These are phyloP conservation scores for Harrya chromipes DNA, from an alignment of 768 basidiomycete genomes.

Conservation along the genomic window DNA sequence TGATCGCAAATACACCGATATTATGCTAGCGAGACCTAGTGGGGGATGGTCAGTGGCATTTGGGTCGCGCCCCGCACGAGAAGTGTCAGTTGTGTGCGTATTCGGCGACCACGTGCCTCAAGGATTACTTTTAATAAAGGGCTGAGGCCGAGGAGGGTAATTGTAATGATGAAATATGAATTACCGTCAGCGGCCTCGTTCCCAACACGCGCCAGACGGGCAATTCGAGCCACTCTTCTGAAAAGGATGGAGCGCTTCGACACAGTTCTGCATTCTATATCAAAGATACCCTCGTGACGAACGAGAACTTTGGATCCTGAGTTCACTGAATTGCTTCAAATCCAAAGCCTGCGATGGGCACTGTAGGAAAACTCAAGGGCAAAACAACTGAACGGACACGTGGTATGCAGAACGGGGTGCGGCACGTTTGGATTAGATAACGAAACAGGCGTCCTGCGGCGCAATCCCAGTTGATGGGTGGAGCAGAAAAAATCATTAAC, in stretches of 20 bases:
- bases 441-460: slow-evolving; percentile 15
- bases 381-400: slow-evolving; percentile 7
- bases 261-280: not conserved
- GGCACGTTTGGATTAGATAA: slow-evolving; percentile 30
- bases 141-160: slow-evolving; percentile 22
- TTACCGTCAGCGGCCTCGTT: slow-evolving; percentile 29
- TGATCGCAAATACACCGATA: slow-evolving; percentile 6
- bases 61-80: slow-evolving; percentile 4
- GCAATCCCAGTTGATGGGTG: slow-evolving; percentile 17
- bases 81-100: slow-evolving; percentile 10
- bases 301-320: not conserved
- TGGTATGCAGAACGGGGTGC: slow-evolving; percentile 8
- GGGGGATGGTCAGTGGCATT: not conserved
- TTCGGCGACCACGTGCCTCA: slow-evolving; percentile 17
- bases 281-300: not conserved
- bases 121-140: slow-evolving; percentile 14
- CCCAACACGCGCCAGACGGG: slow-evolving; percentile 25
- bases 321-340: slow-evolving; percentile 2
- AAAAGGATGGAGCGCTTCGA: not conserved
- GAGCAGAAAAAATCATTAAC: slow-evolving; percentile 24
- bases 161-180: slow-evolving; percentile 22
- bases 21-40: slow-evolving; percentile 2
- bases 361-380: not conserved
- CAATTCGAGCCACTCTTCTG: slow-evolving; percentile 14
- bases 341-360: not conserved